These are phyloP conservation scores for Brachypodium distachyon DNA, from an alignment of 202 grass and related monocot species.

Conservation along the genomic window DNA sequence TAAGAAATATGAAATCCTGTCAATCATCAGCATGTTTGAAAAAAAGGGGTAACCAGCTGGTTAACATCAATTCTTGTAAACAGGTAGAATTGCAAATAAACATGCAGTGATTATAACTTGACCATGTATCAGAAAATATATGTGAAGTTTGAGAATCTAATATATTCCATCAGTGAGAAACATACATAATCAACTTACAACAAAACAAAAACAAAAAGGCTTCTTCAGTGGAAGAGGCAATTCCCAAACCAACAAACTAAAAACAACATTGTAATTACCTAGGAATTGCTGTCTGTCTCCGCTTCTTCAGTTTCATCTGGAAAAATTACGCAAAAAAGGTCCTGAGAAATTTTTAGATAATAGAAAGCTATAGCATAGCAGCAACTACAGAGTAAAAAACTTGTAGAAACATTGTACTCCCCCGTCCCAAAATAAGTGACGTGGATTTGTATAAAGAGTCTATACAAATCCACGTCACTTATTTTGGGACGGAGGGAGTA, in stretches of 20 bases:
- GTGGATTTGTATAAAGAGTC: too few relatives aligned
- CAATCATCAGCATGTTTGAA: neutral
- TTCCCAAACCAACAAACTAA: constrained; percentile 14
- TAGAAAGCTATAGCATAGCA: neutral
- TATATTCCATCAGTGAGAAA: constrained; percentile 18
- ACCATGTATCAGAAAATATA: neutral
- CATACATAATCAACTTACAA: constrained; percentile 18
- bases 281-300: constrained; percentile 24
- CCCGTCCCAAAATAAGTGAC: too few relatives aligned
- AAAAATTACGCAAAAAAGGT: constrained; percentile 22
- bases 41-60: neutral
- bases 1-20: neutral
- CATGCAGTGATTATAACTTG: neutral
- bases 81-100: neutral
- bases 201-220: constrained; percentile 10
- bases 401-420: neutral
- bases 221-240: constrained; percentile 11
- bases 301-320: constrained; percentile 39
- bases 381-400: neutral
- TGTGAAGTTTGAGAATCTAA: constrained; percentile 20
- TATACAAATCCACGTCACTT: too few relatives aligned
- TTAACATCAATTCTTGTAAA: neutral
- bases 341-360: neutral
- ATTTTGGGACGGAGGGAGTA: too few relatives aligned
- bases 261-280: constrained; percentile 6